Conservation (phyloP, 2,329 filamentous ascomycete genomes). For the Scedosporium aurantiacum region DNA sequence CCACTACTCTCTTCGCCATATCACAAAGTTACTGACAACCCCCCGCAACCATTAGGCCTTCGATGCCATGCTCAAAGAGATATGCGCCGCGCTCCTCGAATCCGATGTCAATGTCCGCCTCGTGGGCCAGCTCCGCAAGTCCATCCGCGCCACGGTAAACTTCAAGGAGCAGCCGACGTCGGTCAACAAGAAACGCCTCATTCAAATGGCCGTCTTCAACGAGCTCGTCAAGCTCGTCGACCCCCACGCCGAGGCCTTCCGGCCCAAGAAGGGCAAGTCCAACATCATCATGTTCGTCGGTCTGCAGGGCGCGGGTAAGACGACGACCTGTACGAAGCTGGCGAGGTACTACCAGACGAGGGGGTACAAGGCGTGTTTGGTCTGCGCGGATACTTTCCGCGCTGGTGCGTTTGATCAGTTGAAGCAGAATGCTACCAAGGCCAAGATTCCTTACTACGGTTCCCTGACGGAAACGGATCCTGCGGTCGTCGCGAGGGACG, state of each 20-base stretch:
- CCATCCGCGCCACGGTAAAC: constrained; percentile 82
- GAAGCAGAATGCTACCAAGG: constrained; percentile 98
- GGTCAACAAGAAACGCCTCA: constrained; percentile 96
- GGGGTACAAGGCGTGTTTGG: constrained; percentile 84
- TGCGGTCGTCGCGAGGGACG: constrained; percentile 83
- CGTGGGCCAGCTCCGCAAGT: constrained; percentile 82
- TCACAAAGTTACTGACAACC: constrained; percentile 8
- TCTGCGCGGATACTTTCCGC: constrained; percentile 97
- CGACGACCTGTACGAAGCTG: constrained; percentile 94
- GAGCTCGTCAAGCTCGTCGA: constrained; percentile 93
- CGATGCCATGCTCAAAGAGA: constrained; percentile 97
- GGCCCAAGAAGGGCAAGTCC: constrained; percentile 87
- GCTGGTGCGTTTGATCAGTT: constrained; percentile 96
- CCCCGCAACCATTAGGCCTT: constrained; percentile 54
- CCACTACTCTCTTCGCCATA: constrained; percentile 1
- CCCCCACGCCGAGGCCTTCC: constrained; percentile 89
- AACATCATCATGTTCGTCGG: constrained; percentile 99
- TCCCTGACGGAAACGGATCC: constrained; percentile 94
- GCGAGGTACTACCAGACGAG: constrained; percentile 88
- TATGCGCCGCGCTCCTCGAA: constrained; percentile 88
- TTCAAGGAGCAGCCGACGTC: constrained; percentile 85
- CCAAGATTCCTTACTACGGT: constrained; percentile 97
- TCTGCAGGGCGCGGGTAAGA: constrained; percentile 94
- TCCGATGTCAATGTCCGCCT: constrained; percentile 96
- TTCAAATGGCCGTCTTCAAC: constrained; percentile 96